A percentile compares a stretch with the other conserved stretches of the same genome.
Evolutionary conservation across 164 flowering plant species (phyloP).

Genomic region (Dillenia turbinata): DNA sequence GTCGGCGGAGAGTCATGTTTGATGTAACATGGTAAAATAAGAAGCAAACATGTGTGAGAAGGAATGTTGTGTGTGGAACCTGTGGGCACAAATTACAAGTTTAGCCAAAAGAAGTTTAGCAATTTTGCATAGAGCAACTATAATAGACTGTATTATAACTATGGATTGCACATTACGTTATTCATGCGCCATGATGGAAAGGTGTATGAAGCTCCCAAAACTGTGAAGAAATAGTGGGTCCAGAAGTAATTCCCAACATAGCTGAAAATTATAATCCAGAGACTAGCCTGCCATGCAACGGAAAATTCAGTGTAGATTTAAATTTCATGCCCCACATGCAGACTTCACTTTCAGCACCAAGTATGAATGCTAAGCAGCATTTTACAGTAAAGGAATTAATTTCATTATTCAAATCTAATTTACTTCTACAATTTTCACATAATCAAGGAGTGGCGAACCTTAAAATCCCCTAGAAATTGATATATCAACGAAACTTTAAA

Average conservation of each 20-base stretch:
- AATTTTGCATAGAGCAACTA: not conserved
- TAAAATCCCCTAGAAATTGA: too few species aligned
- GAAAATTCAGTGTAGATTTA: too few species aligned
- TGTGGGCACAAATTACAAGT: slow-evolving; percentile 28
- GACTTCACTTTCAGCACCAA: too few species aligned
- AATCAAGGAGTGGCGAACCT: too few species aligned
- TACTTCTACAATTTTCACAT: too few species aligned
- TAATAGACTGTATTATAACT: not conserved
- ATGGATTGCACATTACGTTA: slow-evolving; percentile 47
- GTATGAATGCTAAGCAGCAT: too few species aligned
- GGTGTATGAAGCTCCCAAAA: slow-evolving; percentile 94
- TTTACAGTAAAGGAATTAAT: too few species aligned
- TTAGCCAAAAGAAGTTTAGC: not conserved
- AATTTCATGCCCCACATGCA: too few species aligned
- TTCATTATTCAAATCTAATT: too few species aligned
- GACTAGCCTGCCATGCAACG: slow-evolving; percentile 64
- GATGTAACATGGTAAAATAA: slow-evolving; percentile 85
- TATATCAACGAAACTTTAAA: too few species aligned
- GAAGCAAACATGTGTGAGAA: slow-evolving; percentile 92
- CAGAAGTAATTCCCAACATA: slow-evolving; percentile 99
- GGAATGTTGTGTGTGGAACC: slow-evolving; percentile 98
- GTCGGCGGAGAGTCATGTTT: slow-evolving; percentile 84
- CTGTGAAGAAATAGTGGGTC: slow-evolving; percentile 99
- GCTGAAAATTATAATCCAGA: slow-evolving; percentile 88
- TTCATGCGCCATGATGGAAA: slow-evolving; percentile 99